phyloP scores from a whole-genome alignment of 1,284 basidiomycete genomes.

The Ceratobasidium sp. region DNA sequence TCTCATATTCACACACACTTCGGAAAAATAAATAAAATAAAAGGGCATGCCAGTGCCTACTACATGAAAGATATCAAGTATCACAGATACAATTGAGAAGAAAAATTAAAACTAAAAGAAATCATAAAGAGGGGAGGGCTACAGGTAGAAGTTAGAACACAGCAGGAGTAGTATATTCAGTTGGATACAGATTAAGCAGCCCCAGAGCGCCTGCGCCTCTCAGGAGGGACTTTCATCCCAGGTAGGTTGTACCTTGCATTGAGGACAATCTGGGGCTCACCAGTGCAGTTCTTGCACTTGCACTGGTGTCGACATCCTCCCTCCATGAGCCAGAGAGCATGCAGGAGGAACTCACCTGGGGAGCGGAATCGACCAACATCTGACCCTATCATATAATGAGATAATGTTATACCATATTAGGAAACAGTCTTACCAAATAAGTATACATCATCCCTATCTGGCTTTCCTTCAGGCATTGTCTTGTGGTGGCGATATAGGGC shows the following conservation, averaged over 20 bases:
- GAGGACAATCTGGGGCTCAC: conserved; percentile 8
- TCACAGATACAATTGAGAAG: background rate
- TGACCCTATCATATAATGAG: background rate
- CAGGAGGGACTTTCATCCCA: background rate
- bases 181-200: background rate
- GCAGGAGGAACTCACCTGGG: conserved; percentile 16
- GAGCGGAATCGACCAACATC: background rate
- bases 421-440: conserved; percentile 4
- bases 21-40: background rate
- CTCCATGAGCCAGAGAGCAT: conserved; percentile 25
- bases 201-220: background rate
- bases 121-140: no score
- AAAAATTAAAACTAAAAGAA: background rate
- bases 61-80: background rate
- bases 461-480: background rate
- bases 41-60: conserved; percentile 1
- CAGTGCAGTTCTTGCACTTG: conserved; percentile 8
- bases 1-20: background rate
- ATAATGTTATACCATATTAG: background rate
- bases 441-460: conserved; percentile 12
- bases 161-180: background rate
- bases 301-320: background rate
- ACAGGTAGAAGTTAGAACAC: background rate
- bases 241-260: background rate
- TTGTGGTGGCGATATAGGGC: conserved; percentile 3